A percentile compares a stretch with the other conserved stretches of the same genome.
Evolutionary conservation across 441 rosid species (phyloP).

Genomic region (Pelargonium hybrid): DNA sequence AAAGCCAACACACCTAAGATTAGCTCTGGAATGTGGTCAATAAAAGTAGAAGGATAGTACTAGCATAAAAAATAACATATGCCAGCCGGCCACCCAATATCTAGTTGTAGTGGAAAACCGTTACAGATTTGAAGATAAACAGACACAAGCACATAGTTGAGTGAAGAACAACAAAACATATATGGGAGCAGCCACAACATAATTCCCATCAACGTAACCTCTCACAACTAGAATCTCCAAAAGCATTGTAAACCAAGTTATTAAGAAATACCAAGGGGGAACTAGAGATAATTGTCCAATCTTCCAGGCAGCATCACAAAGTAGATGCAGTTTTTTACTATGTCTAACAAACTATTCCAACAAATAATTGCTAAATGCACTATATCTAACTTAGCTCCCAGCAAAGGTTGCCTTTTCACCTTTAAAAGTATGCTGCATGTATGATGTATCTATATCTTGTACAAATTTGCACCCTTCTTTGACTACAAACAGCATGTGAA

Average conservation of each 20-base stretch:
- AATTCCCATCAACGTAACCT: no score
- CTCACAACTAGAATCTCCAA: no score
- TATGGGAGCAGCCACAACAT: no score
- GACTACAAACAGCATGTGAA: not conserved
- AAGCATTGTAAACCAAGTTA: not conserved
- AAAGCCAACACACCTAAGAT: conserved; percentile 4
- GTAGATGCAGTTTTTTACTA: no score
- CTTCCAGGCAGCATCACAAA: no score
- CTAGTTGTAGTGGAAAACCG: not conserved
- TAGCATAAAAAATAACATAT: not conserved
- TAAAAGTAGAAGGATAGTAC: not conserved
- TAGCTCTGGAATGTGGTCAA: not conserved
- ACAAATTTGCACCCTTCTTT: not conserved
- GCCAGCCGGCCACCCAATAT: not conserved
- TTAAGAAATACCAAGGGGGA: not conserved
- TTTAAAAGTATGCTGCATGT: no score
- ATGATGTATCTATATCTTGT: not conserved
- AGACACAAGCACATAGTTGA: not conserved
- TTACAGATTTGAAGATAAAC: not conserved
- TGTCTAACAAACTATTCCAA: no score
- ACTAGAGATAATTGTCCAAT: no score
- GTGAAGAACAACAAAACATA: not conserved
- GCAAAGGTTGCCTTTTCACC: not conserved
- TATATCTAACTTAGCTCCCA: not conserved
- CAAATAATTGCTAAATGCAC: no score